phyloP scores from a whole-genome alignment of 1,284 basidiomycete species.

The Clitocybe nebularis region DNA sequence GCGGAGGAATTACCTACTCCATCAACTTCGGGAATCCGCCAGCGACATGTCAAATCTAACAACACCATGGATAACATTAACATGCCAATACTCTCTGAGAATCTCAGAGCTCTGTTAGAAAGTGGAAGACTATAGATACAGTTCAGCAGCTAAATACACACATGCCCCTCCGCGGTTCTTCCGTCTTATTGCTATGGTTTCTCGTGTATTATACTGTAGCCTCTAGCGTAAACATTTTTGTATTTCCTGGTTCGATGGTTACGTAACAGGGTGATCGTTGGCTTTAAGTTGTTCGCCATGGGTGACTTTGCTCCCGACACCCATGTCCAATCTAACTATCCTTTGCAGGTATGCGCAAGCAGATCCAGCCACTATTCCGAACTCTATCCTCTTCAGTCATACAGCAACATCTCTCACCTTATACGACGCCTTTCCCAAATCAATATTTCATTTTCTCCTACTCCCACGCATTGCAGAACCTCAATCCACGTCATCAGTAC shows the following conservation, averaged over 20 bases:
- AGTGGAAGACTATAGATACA: conserved; percentile 26
- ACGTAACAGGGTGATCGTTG: no score
- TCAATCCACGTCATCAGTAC: conserved; percentile 27
- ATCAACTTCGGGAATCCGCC: conserved; percentile 18
- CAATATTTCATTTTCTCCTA: conserved; percentile 80
- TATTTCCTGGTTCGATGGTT: no score
- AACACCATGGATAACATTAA: no score
- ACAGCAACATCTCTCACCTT: conserved; percentile 66
- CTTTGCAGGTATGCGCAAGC: conserved; percentile 62
- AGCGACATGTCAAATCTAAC: conserved; percentile 17
- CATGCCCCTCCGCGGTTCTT: no score
- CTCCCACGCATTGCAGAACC: conserved; percentile 54
- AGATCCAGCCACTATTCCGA: conserved; percentile 51
- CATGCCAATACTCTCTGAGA: conserved; percentile 47
- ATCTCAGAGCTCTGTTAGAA: conserved; percentile 51
- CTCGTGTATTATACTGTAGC: no score
- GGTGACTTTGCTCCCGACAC: no score
- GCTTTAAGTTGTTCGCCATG: no score
- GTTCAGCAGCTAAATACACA: no score
- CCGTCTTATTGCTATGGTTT: no score
- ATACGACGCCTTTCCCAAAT: conserved; percentile 85
- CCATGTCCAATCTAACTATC: conserved; percentile 47
- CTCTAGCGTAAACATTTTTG: no score
- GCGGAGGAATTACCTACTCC: conserved; percentile 43
- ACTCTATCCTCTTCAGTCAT: conserved; percentile 60